These are phyloP conservation scores for Annulohypoxylon bovei DNA, from an alignment of 495 filamentous ascomycete genomes.

Conservation along the genomic window DNA sequence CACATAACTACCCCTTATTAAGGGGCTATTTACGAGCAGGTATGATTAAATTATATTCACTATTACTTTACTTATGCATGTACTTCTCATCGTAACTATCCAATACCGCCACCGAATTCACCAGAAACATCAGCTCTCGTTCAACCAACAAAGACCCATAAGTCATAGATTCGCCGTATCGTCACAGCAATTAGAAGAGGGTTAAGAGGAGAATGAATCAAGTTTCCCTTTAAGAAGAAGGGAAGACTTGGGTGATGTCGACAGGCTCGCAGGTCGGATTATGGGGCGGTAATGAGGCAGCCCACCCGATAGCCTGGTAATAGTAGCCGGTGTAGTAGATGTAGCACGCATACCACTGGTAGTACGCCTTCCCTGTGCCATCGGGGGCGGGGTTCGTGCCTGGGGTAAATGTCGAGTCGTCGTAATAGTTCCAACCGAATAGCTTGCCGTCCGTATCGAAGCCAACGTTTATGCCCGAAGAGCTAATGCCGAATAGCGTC, in stretches of 20 bases:
- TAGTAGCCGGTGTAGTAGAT: slow-evolving; percentile 60
- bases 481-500: slow-evolving; percentile 52
- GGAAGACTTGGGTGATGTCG: slow-evolving; percentile 46
- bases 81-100: neutral
- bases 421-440: slow-evolving; percentile 55
- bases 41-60: slow-evolving; percentile 13
- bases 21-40: neutral
- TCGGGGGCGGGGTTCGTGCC: slow-evolving; percentile 31
- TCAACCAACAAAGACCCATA: neutral
- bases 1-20: neutral
- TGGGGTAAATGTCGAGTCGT: slow-evolving; percentile 51
- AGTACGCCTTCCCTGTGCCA: slow-evolving; percentile 27
- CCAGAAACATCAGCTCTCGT: neutral
- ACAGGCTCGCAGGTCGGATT: slow-evolving; percentile 67
- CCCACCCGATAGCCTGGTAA: slow-evolving; percentile 63
- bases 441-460: slow-evolving; percentile 58
- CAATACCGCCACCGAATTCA: neutral
- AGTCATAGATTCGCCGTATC: slow-evolving; percentile 1
- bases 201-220: neutral
- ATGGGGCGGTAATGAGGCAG: slow-evolving; percentile 55
- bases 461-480: slow-evolving; percentile 41
- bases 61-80: neutral
- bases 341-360: slow-evolving; percentile 64
- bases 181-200: neutral
- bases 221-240: neutral